A percentile compares a stretch with the other conserved stretches of the same genome.
Evolutionary conservation across 2,329 filamentous ascomycete genomes (phyloP).

Genomic region (Claviceps spartinae): DNA sequence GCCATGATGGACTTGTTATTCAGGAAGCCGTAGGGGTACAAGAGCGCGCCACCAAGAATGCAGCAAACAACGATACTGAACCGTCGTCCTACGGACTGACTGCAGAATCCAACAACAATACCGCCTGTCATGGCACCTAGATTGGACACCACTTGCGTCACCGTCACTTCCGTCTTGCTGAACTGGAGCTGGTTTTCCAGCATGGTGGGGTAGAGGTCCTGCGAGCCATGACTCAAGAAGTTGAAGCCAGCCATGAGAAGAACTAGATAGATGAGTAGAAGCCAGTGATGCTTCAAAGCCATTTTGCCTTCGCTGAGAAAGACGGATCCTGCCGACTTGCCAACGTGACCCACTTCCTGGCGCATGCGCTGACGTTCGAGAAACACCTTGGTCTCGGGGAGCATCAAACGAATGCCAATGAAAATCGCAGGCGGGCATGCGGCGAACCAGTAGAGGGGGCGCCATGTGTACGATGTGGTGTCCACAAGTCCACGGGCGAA

Average conservation of each 20-base stretch:
- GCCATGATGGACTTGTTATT: conserved; percentile 52
- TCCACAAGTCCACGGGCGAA: conserved; percentile 55
- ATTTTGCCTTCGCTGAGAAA: conserved; percentile 69
- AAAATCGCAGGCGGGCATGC: conserved; percentile 68
- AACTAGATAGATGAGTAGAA: conserved; percentile 67
- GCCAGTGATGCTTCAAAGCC: conserved; percentile 67
- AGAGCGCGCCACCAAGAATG: conserved; percentile 54
- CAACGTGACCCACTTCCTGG: conserved; percentile 20
- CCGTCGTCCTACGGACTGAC: conserved; percentile 55
- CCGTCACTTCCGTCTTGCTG: conserved; percentile 42
- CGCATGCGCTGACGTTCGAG: conserved; percentile 52
- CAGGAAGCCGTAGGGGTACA: conserved; percentile 74
- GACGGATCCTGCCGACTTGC: conserved; percentile 32
- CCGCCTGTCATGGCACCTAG: conserved; percentile 58
- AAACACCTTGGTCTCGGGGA: conserved; percentile 70
- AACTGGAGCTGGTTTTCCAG: conserved; percentile 42
- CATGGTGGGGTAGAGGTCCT: conserved; percentile 50
- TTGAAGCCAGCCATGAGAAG: conserved; percentile 85
- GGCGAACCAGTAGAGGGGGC: conserved; percentile 81
- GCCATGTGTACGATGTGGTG: conserved; percentile 69
- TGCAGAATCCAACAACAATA: conserved; percentile 50
- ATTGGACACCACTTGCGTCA: conserved; percentile 61
- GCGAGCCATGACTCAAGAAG: conserved; percentile 71
- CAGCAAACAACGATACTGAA: conserved; percentile 54
- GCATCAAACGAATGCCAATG: conserved; percentile 61